A percentile compares a stretch with the other conserved stretches of the same genome.
Evolutionary conservation across 257 asterid genomes (phyloP).

Genomic region (Echium plantagineum): DNA sequence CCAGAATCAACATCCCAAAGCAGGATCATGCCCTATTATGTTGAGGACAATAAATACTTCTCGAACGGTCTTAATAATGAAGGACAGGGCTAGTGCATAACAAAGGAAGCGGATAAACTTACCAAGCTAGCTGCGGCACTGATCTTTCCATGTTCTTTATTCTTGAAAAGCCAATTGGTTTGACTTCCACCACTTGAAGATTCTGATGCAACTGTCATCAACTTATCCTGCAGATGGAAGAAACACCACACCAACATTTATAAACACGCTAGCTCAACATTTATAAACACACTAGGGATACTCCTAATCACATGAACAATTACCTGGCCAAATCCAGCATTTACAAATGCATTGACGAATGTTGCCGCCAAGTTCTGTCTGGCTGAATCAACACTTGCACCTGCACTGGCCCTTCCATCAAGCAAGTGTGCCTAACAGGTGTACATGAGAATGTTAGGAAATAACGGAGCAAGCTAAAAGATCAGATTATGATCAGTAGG

Average conservation of each 20-base stretch:
- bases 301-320: neutral
- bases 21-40: conserved; percentile 75
- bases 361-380: conserved; percentile 96
- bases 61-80: neutral
- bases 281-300: neutral
- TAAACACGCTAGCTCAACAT: neutral
- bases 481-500: neutral
- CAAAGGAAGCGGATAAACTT: conserved; percentile 9
- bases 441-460: conserved; percentile 4
- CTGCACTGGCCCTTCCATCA: conserved; percentile 10
- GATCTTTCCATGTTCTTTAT: conserved; percentile 63
- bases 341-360: conserved; percentile 93
- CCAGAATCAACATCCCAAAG: conserved; percentile 97
- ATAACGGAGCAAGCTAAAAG: no score
- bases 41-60: conserved; percentile 10
- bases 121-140: conserved; percentile 99
- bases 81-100: neutral
- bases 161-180: conserved; percentile 34
- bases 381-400: conserved; percentile 89
- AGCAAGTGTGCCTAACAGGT: conserved; percentile 56
- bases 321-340: conserved; percentile 98
- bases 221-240: conserved; percentile 51
- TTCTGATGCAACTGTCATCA: conserved; percentile 84
- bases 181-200: conserved; percentile 60
- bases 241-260: neutral